These are phyloP conservation scores for Rhizomucor pusillus DNA, from an alignment of 371 early-diverging fungal genomes.

Conservation along the genomic window DNA sequence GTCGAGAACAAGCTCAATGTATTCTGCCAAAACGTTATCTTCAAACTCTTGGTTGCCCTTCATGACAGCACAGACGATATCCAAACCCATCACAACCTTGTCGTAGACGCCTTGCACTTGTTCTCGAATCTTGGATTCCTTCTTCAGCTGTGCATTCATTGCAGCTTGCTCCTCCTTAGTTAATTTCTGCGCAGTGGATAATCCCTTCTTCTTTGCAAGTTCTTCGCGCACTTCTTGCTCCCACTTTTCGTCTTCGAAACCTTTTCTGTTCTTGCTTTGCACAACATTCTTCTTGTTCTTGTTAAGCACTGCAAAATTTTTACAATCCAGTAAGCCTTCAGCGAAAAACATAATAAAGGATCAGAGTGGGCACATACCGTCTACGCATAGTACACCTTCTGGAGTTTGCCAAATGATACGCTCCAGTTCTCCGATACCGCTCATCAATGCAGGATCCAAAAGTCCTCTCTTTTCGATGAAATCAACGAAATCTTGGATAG, in stretches of 20 bases:
- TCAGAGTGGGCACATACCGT: conserved; percentile 34
- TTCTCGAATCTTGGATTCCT: conserved; percentile 73
- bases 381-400: conserved; percentile 64
- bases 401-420: conserved; percentile 68
- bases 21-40: conserved; percentile 44
- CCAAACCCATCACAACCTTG: conserved; percentile 60
- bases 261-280: conserved; percentile 52
- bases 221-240: conserved; percentile 82
- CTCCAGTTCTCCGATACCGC: conserved; percentile 53
- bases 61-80: conserved; percentile 63
- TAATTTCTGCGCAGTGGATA: conserved; percentile 47
- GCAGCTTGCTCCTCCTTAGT: conserved; percentile 83
- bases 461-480: conserved; percentile 29
- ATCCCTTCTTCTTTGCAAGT: conserved; percentile 68
- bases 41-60: conserved; percentile 54
- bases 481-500: conserved; percentile 46
- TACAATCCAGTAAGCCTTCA: no score
- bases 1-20: conserved; percentile 44
- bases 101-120: conserved; percentile 55
- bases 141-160: conserved; percentile 70
- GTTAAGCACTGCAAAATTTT: conserved; percentile 2
- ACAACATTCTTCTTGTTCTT: conserved; percentile 50
- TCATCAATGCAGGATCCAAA: conserved; percentile 43
- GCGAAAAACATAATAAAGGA: no score
- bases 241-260: conserved; percentile 77